These are phyloP conservation scores for Boletus vinaceobasis DNA, from an alignment of 768 basidiomycete species.

Conservation along the genomic window DNA sequence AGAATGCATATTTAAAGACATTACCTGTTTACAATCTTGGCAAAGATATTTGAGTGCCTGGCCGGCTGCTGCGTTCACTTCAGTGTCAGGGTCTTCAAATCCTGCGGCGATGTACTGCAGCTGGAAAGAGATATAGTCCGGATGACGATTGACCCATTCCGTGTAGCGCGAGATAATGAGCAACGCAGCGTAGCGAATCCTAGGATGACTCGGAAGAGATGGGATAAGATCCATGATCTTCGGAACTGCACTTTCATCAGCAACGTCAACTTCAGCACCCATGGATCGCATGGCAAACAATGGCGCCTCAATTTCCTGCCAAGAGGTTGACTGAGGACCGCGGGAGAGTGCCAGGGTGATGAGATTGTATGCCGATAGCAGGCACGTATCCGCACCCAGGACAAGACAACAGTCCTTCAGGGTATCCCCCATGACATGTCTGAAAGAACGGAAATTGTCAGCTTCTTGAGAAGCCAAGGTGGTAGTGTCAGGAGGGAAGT, in stretches of 20 bases:
- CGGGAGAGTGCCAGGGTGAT: constrained; percentile 72
- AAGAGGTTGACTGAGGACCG: constrained; percentile 55
- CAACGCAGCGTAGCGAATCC: constrained; percentile 91
- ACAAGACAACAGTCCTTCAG: constrained; percentile 98
- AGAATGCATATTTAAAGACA: constrained; percentile 4
- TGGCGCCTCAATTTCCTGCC: constrained; percentile 98
- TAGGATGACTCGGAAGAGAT: constrained; percentile 82
- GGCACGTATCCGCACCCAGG: constrained; percentile 80
- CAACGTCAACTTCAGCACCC: constrained; percentile 87
- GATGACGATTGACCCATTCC: constrained; percentile 92
- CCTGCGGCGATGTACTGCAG: constrained; percentile 90
- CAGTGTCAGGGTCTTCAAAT: constrained; percentile 74
- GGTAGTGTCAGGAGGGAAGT: constrained; percentile 76
- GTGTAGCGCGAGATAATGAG: constrained; percentile 95
- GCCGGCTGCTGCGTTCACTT: constrained; percentile 91
- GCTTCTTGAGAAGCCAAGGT: constrained; percentile 76
- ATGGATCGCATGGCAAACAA: constrained; percentile 97
- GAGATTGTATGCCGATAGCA: constrained; percentile 76
- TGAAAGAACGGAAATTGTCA: constrained; percentile 91
- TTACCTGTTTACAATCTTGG: constrained; percentile 89
- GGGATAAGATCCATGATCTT: constrained; percentile 96
- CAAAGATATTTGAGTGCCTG: constrained; percentile 96
- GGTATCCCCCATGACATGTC: constrained; percentile 98
- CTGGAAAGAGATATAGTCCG: constrained; percentile 79
- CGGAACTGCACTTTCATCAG: constrained; percentile 83